A percentile compares a stretch with the other conserved stretches of the same genome.
phyloP scores from a whole-genome alignment of 768 basidiomycete genomes.

The Mycena leptocephala region DNA sequence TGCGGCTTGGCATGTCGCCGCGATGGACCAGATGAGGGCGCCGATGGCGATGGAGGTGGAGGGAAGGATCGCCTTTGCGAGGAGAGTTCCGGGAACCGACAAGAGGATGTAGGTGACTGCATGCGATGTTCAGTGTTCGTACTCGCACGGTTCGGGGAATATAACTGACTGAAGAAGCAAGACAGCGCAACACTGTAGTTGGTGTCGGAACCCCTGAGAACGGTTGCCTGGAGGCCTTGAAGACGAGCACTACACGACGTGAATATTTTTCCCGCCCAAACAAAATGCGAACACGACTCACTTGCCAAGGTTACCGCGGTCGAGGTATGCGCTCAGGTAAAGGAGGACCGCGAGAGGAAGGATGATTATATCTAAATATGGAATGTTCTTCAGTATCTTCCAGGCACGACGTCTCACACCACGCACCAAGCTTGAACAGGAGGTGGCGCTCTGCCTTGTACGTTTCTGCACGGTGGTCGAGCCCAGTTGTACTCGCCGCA shows the following conservation, averaged over 20 bases:
- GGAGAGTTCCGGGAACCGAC: constrained; percentile 27
- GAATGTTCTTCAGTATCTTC: not conserved
- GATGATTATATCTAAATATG: constrained; percentile 10
- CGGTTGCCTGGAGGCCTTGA: constrained; percentile 25
- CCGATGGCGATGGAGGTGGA: constrained; percentile 31
- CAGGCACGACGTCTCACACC: not conserved
- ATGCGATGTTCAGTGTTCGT: not conserved
- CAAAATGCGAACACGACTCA: not conserved
- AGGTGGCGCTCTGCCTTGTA: constrained; percentile 16
- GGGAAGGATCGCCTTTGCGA: constrained; percentile 28
- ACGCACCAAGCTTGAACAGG: constrained; percentile 20
- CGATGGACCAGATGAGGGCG: constrained; percentile 31
- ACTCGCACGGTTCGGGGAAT: not conserved
- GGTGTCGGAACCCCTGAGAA: constrained; percentile 17
- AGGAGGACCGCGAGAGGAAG: constrained; percentile 26
- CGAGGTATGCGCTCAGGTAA: constrained; percentile 30
- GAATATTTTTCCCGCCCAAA: not conserved
- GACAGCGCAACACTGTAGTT: constrained; percentile 30
- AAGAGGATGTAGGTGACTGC: constrained; percentile 29
- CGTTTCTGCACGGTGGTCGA: constrained; percentile 15
- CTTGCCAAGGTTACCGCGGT: constrained; percentile 32
- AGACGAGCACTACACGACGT: constrained; percentile 14
- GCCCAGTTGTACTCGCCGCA: constrained; percentile 19
- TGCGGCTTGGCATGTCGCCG: constrained; percentile 28
- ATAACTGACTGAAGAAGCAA: constrained; percentile 24